Evolutionary conservation across 164 flowering plant species (phyloP).

Genomic region (Litsea cubeba): DNA sequence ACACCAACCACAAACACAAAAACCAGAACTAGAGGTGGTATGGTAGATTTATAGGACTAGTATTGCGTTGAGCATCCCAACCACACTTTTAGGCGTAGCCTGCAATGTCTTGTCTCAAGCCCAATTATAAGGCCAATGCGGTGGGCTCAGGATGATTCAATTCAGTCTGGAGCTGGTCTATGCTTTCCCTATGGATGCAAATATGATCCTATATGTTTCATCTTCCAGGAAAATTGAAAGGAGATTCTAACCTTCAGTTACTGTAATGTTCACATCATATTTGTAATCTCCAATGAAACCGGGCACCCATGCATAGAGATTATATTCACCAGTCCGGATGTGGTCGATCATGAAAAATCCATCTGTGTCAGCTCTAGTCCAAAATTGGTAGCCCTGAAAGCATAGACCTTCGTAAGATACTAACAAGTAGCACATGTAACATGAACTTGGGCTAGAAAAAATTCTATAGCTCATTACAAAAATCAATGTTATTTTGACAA

Average conservation of each 20-base stretch:
- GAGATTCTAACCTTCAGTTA: conserved; percentile 46
- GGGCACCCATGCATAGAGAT: conserved; percentile 73
- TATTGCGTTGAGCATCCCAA: no score
- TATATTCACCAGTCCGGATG: conserved; percentile 55
- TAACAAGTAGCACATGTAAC: not conserved
- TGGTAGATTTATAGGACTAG: no score
- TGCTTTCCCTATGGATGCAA: no score
- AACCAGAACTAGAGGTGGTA: no score
- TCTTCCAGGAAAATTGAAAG: not conserved
- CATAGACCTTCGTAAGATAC: not conserved
- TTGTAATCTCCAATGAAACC: conserved; percentile 76
- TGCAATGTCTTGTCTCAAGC: no score
- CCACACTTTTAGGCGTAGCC: no score
- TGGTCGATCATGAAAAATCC: conserved; percentile 54
- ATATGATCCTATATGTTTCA: not conserved
- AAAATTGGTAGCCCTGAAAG: conserved; percentile 76
- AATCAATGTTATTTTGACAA: no score
- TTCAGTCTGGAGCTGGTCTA: no score
- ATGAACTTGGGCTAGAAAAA: not conserved
- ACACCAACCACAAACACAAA: no score
- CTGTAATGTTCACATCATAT: conserved; percentile 36
- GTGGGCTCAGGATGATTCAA: no score
- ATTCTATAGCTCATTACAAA: not conserved
- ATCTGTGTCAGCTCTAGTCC: conserved; percentile 52
- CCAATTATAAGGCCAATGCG: no score